Evolutionary conservation across 2,329 filamentous ascomycete genomes (phyloP).

Genomic region (Paraphoma sp.): DNA sequence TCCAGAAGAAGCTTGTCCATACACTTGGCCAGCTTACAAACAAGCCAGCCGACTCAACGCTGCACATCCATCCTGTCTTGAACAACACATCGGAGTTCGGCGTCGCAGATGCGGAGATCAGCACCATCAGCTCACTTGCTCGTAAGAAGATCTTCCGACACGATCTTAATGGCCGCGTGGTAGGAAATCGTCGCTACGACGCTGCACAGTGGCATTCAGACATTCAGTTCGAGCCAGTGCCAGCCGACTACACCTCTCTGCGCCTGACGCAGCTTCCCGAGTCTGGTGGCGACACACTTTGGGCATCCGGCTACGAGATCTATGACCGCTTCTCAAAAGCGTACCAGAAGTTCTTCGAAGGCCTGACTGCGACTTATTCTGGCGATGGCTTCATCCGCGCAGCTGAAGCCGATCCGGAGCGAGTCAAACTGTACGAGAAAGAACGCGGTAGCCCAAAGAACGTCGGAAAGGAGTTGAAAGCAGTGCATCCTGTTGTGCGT

Average conservation of each 20-base stretch:
- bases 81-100: slow-evolving; percentile 36
- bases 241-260: slow-evolving; percentile 69
- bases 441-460: slow-evolving; percentile 32
- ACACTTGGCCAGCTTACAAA: slow-evolving; percentile 61
- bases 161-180: slow-evolving; percentile 5
- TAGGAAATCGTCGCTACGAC: slow-evolving; percentile 49
- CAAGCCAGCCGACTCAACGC: slow-evolving; percentile 53
- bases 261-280: slow-evolving; percentile 49
- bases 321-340: slow-evolving; percentile 36
- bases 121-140: slow-evolving; percentile 41
- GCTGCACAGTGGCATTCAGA: slow-evolving; percentile 64
- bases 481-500: slow-evolving; percentile 37
- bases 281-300: slow-evolving; percentile 50
- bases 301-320: slow-evolving; percentile 53
- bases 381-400: slow-evolving; percentile 27
- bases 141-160: slow-evolving; percentile 36
- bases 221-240: slow-evolving; percentile 69
- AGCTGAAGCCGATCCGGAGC: slow-evolving; percentile 13
- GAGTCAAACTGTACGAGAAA: slow-evolving; percentile 16
- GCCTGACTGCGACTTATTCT: slow-evolving; percentile 31
- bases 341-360: slow-evolving; percentile 29
- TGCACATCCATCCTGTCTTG: slow-evolving; percentile 66
- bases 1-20: slow-evolving; percentile 61
- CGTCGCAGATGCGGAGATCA: slow-evolving; percentile 43
- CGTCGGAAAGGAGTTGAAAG: slow-evolving; percentile 23